These are phyloP conservation scores for Dendrocalamus sinicus DNA, from an alignment of 176 grass and related monocot genomes.

Conservation along the genomic window DNA sequence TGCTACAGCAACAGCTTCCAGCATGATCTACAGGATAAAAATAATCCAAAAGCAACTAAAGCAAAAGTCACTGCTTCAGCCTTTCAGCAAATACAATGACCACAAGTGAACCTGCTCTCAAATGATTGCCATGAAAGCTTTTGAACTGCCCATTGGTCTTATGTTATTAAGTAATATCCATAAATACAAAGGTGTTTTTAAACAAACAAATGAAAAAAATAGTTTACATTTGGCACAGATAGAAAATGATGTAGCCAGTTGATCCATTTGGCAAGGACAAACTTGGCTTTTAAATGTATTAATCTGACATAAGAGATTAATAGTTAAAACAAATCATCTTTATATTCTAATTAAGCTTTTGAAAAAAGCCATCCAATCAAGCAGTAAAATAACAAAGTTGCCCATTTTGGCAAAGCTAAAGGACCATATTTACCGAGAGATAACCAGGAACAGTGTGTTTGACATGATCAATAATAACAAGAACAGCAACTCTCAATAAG, in stretches of 20 bases:
- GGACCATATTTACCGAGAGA: not conserved
- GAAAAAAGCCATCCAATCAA: not conserved
- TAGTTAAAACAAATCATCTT: not conserved
- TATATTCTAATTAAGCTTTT: not conserved
- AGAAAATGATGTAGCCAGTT: not conserved
- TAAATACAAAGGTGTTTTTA: not conserved
- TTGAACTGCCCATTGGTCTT: not conserved
- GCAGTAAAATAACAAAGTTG: not conserved
- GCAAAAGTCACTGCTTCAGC: not conserved
- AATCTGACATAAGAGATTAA: not conserved
- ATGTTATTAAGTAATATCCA: not conserved
- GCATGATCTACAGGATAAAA: slow-evolving; percentile 28
- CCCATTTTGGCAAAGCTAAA: not conserved
- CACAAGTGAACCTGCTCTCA: slow-evolving; percentile 18
- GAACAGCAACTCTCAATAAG: not conserved
- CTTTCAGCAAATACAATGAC: slow-evolving; percentile 1
- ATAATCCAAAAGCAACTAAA: slow-evolving; percentile 10
- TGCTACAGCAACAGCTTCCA: slow-evolving; percentile 63
- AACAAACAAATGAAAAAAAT: not conserved
- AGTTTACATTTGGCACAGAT: not conserved
- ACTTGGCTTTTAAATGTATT: not conserved
- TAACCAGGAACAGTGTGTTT: not conserved
- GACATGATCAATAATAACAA: not conserved
- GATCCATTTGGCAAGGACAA: not conserved
- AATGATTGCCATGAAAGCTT: not conserved